These are phyloP conservation scores for Lactifluus volemus DNA, from an alignment of 768 basidiomycete species.

Conservation along the genomic window DNA sequence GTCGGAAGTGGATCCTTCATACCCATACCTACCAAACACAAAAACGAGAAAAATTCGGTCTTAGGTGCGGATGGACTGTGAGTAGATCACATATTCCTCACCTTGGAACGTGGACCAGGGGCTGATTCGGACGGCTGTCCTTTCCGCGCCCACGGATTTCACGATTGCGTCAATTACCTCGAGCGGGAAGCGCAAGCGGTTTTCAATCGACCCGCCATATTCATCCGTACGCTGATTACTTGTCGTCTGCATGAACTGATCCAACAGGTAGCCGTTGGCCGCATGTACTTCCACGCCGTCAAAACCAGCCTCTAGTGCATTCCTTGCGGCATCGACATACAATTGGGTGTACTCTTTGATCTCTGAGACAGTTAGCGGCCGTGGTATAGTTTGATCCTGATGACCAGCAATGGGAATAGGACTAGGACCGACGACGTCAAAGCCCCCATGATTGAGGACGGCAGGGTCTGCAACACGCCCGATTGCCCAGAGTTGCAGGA, in stretches of 20 bases:
- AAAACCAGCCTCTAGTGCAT: constrained; percentile 33
- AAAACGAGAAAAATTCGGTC: too few species aligned
- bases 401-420: neutral
- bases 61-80: too few species aligned
- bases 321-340: constrained; percentile 28
- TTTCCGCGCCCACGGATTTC: constrained; percentile 31
- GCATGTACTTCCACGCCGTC: constrained; percentile 35
- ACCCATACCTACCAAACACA: too few species aligned
- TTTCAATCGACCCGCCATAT: constrained; percentile 40
- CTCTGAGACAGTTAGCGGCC: constrained; percentile 24
- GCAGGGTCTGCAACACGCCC: constrained; percentile 34
- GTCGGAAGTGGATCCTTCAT: too few species aligned
- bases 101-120: constrained; percentile 28
- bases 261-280: constrained; percentile 13
- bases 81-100: neutral
- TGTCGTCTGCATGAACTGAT: constrained; percentile 26
- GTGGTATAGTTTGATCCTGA: constrained; percentile 11
- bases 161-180: constrained; percentile 30
- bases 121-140: constrained; percentile 32
- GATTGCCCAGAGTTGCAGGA: constrained; percentile 49
- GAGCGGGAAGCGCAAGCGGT: constrained; percentile 24
- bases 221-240: constrained; percentile 35
- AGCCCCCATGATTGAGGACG: constrained; percentile 29
- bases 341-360: constrained; percentile 21
- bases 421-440: neutral